A percentile compares a stretch with the other conserved stretches of the same genome.
phyloP scores from a whole-genome alignment of 768 basidiomycete species.

The Agrocybe pediades region DNA sequence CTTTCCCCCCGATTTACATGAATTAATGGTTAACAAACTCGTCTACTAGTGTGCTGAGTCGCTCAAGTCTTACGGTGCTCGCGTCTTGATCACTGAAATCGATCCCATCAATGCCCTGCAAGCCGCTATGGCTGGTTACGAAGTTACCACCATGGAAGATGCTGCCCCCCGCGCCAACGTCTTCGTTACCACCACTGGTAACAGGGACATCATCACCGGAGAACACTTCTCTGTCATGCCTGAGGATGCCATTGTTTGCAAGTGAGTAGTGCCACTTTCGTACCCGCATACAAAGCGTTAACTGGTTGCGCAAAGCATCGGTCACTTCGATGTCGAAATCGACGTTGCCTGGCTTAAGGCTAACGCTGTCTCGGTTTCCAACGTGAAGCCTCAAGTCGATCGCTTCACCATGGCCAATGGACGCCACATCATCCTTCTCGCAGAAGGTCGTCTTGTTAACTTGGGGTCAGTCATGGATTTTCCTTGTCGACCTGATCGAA shows the following conservation, averaged over 20 bases:
- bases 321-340: constrained; percentile 88
- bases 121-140: constrained; percentile 99
- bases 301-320: constrained; percentile 53
- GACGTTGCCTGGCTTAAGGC: constrained; percentile 98
- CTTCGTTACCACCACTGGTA: constrained; percentile 98
- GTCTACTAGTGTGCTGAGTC: constrained; percentile 89
- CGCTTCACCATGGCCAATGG: constrained; percentile 92
- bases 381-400: constrained; percentile 99
- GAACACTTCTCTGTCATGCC: constrained; percentile 94
- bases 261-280: constrained; percentile 53
- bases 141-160: constrained; percentile 98
- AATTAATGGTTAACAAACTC: constrained; percentile 2
- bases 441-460: constrained; percentile 99
- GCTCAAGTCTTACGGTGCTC: constrained; percentile 94
- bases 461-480: constrained; percentile 63
- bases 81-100: constrained; percentile 96
- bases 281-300: neutral
- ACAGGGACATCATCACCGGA: constrained; percentile 94
- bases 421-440: constrained; percentile 95
- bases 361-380: constrained; percentile 79
- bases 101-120: constrained; percentile 99
- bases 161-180: constrained; percentile 87
- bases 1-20: neutral
- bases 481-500: neutral
- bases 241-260: constrained; percentile 98